Evolutionary conservation across 169 alveolate genomes (phyloP).

Genomic region (Cryptosporidium sp.): DNA sequence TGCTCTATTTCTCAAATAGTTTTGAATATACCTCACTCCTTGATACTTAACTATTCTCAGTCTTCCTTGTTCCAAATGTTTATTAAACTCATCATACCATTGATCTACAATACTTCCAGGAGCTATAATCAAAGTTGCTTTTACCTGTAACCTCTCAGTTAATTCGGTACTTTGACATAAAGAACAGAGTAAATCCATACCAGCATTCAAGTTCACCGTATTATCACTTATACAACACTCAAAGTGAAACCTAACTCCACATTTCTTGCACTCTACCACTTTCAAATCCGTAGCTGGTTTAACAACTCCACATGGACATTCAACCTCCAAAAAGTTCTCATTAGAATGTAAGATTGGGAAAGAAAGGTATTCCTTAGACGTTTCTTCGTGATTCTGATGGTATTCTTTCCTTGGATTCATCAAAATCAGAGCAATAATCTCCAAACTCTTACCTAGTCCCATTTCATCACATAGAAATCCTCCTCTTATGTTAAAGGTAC

Average conservation of each 20-base stretch:
- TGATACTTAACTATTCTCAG: constrained; percentile 27
- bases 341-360: neutral
- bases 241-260: constrained; percentile 16
- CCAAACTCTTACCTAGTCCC: constrained; percentile 70
- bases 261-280: constrained; percentile 1
- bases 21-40: constrained; percentile 59
- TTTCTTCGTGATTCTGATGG: neutral
- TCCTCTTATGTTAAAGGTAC: constrained; percentile 29
- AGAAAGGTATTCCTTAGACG: neutral
- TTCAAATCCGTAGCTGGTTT: neutral
- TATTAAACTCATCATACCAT: constrained; percentile 58
- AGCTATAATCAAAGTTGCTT: constrained; percentile 42
- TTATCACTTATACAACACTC: constrained; percentile 19
- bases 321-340: neutral
- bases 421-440: constrained; percentile 34
- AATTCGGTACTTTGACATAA: constrained; percentile 12
- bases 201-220: neutral
- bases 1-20: neutral
- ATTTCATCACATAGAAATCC: constrained; percentile 72
- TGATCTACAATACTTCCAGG: constrained; percentile 72
- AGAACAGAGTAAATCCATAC: constrained; percentile 20
- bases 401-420: constrained; percentile 5
- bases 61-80: constrained; percentile 18
- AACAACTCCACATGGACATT: constrained; percentile 63
- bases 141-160: neutral